Conservation (phyloP, 495 filamentous ascomycete species). For the Aspergillus sclerotiicarbonarius region DNA sequence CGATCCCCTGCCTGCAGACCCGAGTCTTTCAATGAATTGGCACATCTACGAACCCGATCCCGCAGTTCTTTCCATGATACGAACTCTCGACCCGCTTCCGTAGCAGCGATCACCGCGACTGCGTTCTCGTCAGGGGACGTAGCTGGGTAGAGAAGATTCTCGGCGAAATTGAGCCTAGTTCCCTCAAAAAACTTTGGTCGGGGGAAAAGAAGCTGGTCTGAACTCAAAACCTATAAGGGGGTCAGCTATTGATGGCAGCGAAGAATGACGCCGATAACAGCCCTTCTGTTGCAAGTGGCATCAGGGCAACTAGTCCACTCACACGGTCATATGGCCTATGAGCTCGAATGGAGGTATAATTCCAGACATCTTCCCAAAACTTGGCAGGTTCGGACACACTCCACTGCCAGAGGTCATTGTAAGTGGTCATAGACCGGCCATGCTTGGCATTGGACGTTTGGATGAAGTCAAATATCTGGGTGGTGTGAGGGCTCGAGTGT, state of each 20-base stretch:
- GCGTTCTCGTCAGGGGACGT: slow-evolving; percentile 55
- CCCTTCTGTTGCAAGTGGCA: neutral
- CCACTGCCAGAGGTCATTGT: slow-evolving; percentile 77
- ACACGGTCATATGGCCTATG: slow-evolving; percentile 63
- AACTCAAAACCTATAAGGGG: slow-evolving; percentile 61
- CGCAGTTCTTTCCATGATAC: slow-evolving; percentile 81
- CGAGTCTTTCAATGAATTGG: slow-evolving; percentile 63
- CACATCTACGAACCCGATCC: slow-evolving; percentile 70
- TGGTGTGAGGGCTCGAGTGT: slow-evolving; percentile 63
- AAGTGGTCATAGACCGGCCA: slow-evolving; percentile 56
- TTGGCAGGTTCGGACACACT: slow-evolving; percentile 69
- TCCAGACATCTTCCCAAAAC: slow-evolving; percentile 88
- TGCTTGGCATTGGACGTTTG: slow-evolving; percentile 66
- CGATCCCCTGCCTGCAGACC: slow-evolving; percentile 66
- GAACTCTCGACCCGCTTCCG: slow-evolving; percentile 63
- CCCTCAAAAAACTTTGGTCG: slow-evolving; percentile 80
- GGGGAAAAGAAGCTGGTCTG: slow-evolving; percentile 71
- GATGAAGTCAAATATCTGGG: slow-evolving; percentile 71
- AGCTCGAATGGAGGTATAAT: slow-evolving; percentile 70
- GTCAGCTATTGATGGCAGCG: slow-evolving; percentile 9
- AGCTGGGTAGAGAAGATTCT: slow-evolving; percentile 82
- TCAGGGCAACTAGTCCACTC: slow-evolving; percentile 17
- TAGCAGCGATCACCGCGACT: slow-evolving; percentile 69
- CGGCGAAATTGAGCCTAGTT: slow-evolving; percentile 81
- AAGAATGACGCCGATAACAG: neutral